phyloP scores from a whole-genome alignment of 768 basidiomycete genomes.

The Rhodotorula toruloides region DNA sequence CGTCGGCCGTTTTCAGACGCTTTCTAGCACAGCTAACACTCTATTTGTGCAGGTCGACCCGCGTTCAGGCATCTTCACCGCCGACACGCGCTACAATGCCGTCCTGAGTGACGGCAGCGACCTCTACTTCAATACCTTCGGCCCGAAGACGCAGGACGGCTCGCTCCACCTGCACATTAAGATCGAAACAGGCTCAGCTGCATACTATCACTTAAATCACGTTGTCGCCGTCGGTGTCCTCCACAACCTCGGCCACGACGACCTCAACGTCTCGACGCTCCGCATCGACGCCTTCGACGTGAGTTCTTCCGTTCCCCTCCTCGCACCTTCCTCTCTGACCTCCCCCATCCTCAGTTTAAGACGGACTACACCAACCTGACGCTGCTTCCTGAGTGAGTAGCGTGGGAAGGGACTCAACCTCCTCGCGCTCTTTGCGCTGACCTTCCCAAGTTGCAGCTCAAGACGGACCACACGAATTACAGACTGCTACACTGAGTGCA shows the following conservation, averaged over 20 bases:
- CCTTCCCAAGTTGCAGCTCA: too few species aligned
- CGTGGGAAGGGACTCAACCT: too few species aligned
- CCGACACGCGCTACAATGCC: conserved; percentile 25
- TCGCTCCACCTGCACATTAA: conserved; percentile 10
- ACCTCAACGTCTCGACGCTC: conserved; percentile 3
- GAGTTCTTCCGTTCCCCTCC: background rate
- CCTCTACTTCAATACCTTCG: conserved; percentile 16
- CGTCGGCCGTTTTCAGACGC: background rate
- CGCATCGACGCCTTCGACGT: conserved; percentile 9
- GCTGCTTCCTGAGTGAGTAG: too few species aligned
- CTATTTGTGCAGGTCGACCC: conserved; percentile 20
- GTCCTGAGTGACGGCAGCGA: conserved; percentile 11
- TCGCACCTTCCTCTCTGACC: background rate
- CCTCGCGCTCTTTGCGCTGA: too few species aligned
- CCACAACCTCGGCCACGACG: background rate
- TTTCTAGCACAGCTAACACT: background rate
- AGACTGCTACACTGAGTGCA: too few species aligned
- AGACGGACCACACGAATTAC: too few species aligned
- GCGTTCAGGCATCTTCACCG: conserved; percentile 23
- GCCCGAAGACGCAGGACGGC: background rate
- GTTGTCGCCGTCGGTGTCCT: conserved; percentile 16
- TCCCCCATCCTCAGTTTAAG: too few species aligned
- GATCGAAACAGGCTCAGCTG: conserved; percentile 11
- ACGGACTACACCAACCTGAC: too few species aligned
- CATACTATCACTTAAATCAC: conserved; percentile 18